Conservation (phyloP, 2,329 filamentous ascomycete species). For the Meredithiella fracta region DNA sequence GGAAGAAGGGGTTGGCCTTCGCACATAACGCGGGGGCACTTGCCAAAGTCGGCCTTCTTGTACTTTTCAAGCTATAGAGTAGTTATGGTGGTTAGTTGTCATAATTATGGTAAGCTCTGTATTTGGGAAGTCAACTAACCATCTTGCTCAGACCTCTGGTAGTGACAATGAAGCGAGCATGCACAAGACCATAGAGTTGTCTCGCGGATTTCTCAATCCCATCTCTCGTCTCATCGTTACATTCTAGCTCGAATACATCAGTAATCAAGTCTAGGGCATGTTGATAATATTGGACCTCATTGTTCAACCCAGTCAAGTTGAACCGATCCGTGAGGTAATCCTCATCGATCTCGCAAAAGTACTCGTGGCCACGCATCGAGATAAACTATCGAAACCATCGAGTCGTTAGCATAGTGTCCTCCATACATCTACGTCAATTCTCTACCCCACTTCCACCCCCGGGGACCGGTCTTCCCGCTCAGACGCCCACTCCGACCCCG, state of each 20-base stretch:
- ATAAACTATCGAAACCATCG: conserved; percentile 56
- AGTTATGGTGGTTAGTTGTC: background rate
- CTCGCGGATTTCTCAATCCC: conserved; percentile 94
- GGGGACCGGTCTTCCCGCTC: too few relatives aligned
- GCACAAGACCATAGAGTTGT: conserved; percentile 88
- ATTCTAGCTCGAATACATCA: conserved; percentile 96
- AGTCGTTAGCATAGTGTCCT: background rate
- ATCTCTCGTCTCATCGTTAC: conserved; percentile 95
- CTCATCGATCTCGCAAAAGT: conserved; percentile 99
- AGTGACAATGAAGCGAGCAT: conserved; percentile 92
- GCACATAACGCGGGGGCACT: conserved; percentile 93
- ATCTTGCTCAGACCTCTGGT: conserved; percentile 89
- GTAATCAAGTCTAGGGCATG: conserved; percentile 96
- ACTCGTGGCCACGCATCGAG: conserved; percentile 92
- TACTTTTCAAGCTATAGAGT: conserved; percentile 80
- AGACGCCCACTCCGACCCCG: background rate
- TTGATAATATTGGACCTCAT: conserved; percentile 96
- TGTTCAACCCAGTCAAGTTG: conserved; percentile 92
- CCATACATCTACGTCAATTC: background rate
- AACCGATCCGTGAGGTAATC: conserved; percentile 97
- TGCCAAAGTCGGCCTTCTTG: conserved; percentile 95
- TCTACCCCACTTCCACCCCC: background rate
- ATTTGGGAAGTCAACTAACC: conserved; percentile 38
- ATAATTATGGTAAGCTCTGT: background rate
- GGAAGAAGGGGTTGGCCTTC: conserved; percentile 83